Evolutionary conservation across 2,329 filamentous ascomycete species (phyloP).

Genomic region (Scedosporium boydii): DNA sequence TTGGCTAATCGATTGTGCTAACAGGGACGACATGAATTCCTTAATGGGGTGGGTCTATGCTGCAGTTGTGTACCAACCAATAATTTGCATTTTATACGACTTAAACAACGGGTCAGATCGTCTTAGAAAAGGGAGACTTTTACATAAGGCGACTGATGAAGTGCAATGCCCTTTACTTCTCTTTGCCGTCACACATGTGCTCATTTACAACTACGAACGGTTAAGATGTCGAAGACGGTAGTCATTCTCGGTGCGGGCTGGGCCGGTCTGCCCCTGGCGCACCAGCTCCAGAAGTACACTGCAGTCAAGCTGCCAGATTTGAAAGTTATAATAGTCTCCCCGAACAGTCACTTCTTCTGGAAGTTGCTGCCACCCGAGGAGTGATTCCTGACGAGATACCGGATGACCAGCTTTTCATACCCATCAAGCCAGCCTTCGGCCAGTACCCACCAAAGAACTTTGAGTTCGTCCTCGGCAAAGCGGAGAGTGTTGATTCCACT

Average conservation of each 20-base stretch:
- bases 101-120: too few relatives aligned
- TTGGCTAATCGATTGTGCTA: too few relatives aligned
- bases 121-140: too few relatives aligned
- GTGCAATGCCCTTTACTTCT: too few relatives aligned
- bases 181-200: too few relatives aligned
- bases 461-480: conserved; percentile 40
- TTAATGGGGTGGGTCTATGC: too few relatives aligned
- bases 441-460: conserved; percentile 33
- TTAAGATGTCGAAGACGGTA: conserved; percentile 37
- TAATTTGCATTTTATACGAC: too few relatives aligned
- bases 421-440: conserved; percentile 34
- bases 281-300: conserved; percentile 41
- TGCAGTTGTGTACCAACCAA: too few relatives aligned
- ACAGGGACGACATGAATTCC: too few relatives aligned
- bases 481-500: conserved; percentile 22
- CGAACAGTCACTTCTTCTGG: conserved; percentile 47
- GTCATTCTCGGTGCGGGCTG: conserved; percentile 44
- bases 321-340: conserved; percentile 42
- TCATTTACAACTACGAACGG: not conserved
- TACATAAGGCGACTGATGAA: not conserved
- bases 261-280: conserved; percentile 39
- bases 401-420: conserved; percentile 35
- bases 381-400: conserved; percentile 37
- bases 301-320: conserved; percentile 28
- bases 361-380: conserved; percentile 46